phyloP scores from a whole-genome alignment of 1,284 basidiomycete genomes.

The Trichosporon sp. region DNA sequence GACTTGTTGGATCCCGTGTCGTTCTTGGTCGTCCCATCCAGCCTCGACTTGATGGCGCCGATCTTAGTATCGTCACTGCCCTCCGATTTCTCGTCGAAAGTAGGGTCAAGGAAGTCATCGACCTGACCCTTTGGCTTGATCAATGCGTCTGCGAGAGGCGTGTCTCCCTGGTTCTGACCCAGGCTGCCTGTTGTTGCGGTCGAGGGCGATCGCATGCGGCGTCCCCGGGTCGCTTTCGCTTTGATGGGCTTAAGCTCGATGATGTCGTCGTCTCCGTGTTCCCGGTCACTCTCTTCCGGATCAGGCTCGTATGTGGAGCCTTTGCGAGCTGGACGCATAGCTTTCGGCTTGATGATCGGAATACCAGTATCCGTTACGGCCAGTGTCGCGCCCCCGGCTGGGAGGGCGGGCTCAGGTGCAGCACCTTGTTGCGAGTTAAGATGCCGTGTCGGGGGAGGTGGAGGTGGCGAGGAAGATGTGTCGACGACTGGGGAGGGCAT shows the following conservation, averaged over 20 bases:
- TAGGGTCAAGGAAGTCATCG: not conserved
- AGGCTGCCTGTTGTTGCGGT: not conserved
- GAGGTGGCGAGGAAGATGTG: not conserved
- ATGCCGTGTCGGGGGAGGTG: not conserved
- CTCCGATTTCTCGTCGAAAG: not conserved
- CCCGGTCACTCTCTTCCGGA: not conserved
- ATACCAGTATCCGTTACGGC: not conserved
- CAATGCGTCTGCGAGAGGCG: not conserved
- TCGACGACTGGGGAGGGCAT: not conserved
- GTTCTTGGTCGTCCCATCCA: not conserved
- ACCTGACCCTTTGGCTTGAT: not conserved
- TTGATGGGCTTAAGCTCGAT: slow-evolving; percentile 12
- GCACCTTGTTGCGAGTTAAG: not conserved
- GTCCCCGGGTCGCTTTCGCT: not conserved
- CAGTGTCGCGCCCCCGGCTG: not conserved
- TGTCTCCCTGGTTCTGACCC: not conserved
- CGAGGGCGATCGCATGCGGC: slow-evolving; percentile 1
- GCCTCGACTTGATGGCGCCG: not conserved
- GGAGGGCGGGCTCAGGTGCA: not conserved
- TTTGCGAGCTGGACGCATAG: not conserved
- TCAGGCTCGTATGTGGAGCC: not conserved
- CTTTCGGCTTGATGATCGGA: not conserved
- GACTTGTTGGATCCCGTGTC: not conserved
- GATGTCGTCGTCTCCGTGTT: slow-evolving; percentile 7
- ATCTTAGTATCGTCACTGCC: slow-evolving; percentile 6